These are phyloP conservation scores for Thielaviopsis punctulata DNA, from an alignment of 2,329 filamentous ascomycete species.

Conservation along the genomic window DNA sequence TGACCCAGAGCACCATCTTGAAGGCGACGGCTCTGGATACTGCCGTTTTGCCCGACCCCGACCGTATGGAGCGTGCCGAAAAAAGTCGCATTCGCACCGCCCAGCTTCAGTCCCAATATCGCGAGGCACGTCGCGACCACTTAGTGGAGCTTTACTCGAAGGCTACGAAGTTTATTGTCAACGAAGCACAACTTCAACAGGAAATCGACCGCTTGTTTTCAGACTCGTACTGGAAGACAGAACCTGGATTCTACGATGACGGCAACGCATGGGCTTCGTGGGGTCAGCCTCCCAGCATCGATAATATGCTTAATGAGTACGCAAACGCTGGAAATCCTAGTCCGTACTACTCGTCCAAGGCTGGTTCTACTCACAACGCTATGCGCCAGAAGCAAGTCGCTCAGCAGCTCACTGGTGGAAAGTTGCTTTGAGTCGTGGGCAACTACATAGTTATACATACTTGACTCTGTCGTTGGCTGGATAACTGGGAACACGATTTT, in stretches of 20 bases:
- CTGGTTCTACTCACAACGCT: slow-evolving; percentile 20
- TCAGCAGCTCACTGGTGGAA: slow-evolving; percentile 42
- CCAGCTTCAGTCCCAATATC: slow-evolving; percentile 31
- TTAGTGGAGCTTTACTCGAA: slow-evolving; percentile 83
- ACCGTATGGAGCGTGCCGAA: slow-evolving; percentile 38
- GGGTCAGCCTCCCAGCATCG: slow-evolving; percentile 28
- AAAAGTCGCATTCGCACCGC: slow-evolving; percentile 24
- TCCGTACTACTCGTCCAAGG: not conserved
- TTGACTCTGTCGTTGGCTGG: not conserved
- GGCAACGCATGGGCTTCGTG: slow-evolving; percentile 36
- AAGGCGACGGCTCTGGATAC: slow-evolving; percentile 31
- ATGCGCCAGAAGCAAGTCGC: slow-evolving; percentile 37
- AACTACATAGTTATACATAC: slow-evolving; percentile 11
- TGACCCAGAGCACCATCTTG: slow-evolving; percentile 54
- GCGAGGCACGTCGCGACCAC: slow-evolving; percentile 46
- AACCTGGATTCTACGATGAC: slow-evolving; percentile 17
- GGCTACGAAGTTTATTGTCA: slow-evolving; percentile 72
- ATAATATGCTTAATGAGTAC: slow-evolving; percentile 25
- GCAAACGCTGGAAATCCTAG: slow-evolving; percentile 3
- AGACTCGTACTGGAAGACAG: slow-evolving; percentile 34
- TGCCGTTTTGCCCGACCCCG: slow-evolving; percentile 41
- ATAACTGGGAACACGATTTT: not conserved
- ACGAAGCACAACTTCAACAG: slow-evolving; percentile 56
- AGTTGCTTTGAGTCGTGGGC: slow-evolving; percentile 26
- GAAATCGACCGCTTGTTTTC: slow-evolving; percentile 64